A percentile compares a stretch with the other conserved stretches of the same genome.
Conservation (phyloP, 2,329 filamentous ascomycete genomes). For the Talaromyces verruculosus region DNA sequence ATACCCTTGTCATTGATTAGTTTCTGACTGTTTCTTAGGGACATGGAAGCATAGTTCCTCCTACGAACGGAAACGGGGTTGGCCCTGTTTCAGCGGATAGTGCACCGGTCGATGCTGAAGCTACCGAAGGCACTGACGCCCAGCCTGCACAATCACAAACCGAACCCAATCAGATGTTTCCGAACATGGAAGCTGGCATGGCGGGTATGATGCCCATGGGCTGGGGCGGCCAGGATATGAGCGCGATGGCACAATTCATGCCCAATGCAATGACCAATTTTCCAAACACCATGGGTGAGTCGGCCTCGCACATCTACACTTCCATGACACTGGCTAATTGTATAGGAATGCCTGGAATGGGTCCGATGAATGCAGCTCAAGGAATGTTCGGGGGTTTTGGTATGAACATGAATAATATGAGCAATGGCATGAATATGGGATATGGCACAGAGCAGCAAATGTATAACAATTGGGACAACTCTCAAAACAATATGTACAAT, state of each 20-base stretch:
- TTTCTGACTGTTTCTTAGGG: not conserved
- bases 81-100: not conserved
- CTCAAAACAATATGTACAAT: slow-evolving; percentile 72
- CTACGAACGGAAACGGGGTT: not conserved
- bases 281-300: slow-evolving; percentile 88
- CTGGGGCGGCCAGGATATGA: slow-evolving; percentile 65
- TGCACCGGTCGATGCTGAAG: not conserved
- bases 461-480: slow-evolving; percentile 78
- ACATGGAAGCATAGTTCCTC: not conserved
- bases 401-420: slow-evolving; percentile 87
- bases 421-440: slow-evolving; percentile 72
- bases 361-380: slow-evolving; percentile 54
- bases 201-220: slow-evolving; percentile 58
- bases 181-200: slow-evolving; percentile 46
- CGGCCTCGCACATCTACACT: not conserved
- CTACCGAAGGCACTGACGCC: slow-evolving; percentile 18
- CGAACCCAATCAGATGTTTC: slow-evolving; percentile 22
- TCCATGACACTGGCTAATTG: slow-evolving; percentile 27
- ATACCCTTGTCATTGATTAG: not conserved
- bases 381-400: slow-evolving; percentile 52
- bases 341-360: slow-evolving; percentile 75
- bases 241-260: slow-evolving; percentile 69
- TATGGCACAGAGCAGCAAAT: slow-evolving; percentile 57
- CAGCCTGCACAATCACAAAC: slow-evolving; percentile 24
- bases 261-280: slow-evolving; percentile 55